A percentile compares a stretch with the other conserved stretches of the same genome.
These are phyloP conservation scores for Nigrospora oryzae DNA, from an alignment of 2,329 filamentous ascomycete species.

Conservation along the genomic window DNA sequence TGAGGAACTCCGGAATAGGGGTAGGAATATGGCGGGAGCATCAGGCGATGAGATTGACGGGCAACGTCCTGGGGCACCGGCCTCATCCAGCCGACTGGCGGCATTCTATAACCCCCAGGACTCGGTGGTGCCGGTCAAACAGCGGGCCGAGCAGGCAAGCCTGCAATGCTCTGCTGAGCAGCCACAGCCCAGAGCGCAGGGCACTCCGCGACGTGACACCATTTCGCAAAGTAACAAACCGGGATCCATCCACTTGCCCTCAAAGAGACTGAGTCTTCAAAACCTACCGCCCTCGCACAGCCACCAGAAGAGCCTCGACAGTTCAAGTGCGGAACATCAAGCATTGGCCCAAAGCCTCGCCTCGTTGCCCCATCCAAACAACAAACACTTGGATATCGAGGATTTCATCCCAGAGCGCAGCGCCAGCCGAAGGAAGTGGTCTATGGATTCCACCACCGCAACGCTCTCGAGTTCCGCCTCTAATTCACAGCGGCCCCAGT, in stretches of 20 bases:
- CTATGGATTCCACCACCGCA: constrained; percentile 31
- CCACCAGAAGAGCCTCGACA: background rate
- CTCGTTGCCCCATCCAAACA: constrained; percentile 13
- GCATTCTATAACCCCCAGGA: background rate
- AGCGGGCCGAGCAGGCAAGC: too few relatives aligned
- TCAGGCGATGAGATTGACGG: background rate
- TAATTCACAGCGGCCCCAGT: constrained; percentile 29
- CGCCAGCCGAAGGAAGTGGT: constrained; percentile 29
- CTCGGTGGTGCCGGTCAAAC: background rate
- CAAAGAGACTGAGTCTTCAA: constrained; percentile 12
- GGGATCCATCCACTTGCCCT: constrained; percentile 6
- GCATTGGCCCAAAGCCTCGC: constrained; percentile 13
- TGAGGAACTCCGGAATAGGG: constrained; percentile 7
- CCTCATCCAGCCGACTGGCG: too few relatives aligned
- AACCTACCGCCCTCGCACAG: constrained; percentile 4
- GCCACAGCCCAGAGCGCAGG: background rate
- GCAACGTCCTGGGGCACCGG: too few relatives aligned
- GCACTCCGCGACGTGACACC: constrained; percentile 1
- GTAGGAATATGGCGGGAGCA: background rate
- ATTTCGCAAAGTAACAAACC: constrained; percentile 8
- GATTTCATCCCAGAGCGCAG: constrained; percentile 26
- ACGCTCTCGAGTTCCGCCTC: constrained; percentile 30
- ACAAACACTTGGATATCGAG: constrained; percentile 22
- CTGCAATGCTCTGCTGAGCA: background rate
- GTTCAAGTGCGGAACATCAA: background rate